phyloP scores from a whole-genome alignment of 768 basidiomycete genomes.

The Mycena filopes region DNA sequence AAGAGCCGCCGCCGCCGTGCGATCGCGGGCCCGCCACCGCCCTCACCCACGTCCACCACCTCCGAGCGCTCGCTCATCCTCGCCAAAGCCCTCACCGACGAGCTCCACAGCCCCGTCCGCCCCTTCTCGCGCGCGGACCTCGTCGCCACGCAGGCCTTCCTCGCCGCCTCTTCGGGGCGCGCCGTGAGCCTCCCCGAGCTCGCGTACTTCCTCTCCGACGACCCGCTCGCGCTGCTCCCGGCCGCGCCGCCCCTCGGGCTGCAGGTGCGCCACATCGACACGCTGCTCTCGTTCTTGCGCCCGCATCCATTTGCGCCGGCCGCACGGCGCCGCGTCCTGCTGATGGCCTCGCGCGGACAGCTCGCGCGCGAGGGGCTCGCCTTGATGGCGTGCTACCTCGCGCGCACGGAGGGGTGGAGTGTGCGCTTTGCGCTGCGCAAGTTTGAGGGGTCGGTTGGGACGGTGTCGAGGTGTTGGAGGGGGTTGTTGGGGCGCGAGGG shows the following conservation, averaged over 20 bases:
- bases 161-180: constrained; percentile 17
- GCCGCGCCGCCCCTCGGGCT: constrained; percentile 16
- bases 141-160: constrained; percentile 18
- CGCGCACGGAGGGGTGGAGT: not conserved
- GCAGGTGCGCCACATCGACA: constrained; percentile 9
- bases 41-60: not conserved
- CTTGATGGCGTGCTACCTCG: constrained; percentile 25
- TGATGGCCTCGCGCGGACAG: constrained; percentile 19
- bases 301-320: constrained; percentile 26
- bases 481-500: constrained; percentile 11
- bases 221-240: not conserved
- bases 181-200: constrained; percentile 13
- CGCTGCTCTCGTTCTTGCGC: constrained; percentile 22
- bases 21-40: not conserved
- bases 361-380: constrained; percentile 23
- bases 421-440: constrained; percentile 12
- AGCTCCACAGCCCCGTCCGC: not conserved
- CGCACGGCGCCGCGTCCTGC: constrained; percentile 16
- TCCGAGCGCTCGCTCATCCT: not conserved
- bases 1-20: constrained; percentile 6
- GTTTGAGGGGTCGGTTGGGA: constrained; percentile 18
- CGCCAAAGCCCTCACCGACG: not conserved
- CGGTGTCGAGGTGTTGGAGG: constrained; percentile 14
- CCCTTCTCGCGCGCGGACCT: constrained; percentile 14
- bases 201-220: constrained; percentile 18